Base-by-base conservation (phyloP, 2,329 filamentous ascomycete species). In the Phyllosticta capitalensis region DNA sequence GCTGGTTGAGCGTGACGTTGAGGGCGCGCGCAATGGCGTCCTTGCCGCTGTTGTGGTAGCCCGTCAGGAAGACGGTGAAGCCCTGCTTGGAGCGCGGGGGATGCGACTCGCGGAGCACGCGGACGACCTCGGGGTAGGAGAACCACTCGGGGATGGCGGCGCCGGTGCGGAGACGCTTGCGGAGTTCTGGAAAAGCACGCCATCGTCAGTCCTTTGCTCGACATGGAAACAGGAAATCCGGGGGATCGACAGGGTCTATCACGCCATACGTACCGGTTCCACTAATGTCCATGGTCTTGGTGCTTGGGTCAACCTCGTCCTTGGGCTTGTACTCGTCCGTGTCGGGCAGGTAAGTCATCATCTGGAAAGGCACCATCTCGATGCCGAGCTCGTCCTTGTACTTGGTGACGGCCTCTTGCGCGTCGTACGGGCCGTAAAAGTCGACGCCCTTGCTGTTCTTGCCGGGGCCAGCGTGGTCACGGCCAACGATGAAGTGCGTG, bases 81-180 rank as follows among this genome's bases (percentile, higher is more conserved):
- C 94, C 94, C 81, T 99, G 95, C 71, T 87, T 83, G 68, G 84
- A 86, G 66, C 94, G 89, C 56, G 95, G 85, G 55, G 92, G 94
- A 81, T 97, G 94, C 67, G 92, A 95, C 80, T 99, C 92, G 69
- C 94, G 87, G 63, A 99, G 87, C 55, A 97, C 94, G 76, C 86
- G 87, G 77, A 99, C 94, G 67, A 99, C 94, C 80, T 99, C 94
- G 63, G 94, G 92, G 81, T 99, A 99, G 30, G 94, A 97, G 83
- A 99, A 99, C 94, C 94, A 99, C 77, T 95, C 91, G 67, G 94
- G 94, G 68, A 99, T 99, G 67, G 95, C 90, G 68, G 89, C 89
- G 67, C 94, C 94, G 62, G 88, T 95, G 70, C 88, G 87, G 64
- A 99, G 86, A 68, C 94, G 89, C 71, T 88, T 84, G 71, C 94